Evolutionary conservation across 2,329 filamentous ascomycete genomes (phyloP), one percentile per base, ranked within the genome.

Genomic region (Hypoxylon sp.): DNA sequence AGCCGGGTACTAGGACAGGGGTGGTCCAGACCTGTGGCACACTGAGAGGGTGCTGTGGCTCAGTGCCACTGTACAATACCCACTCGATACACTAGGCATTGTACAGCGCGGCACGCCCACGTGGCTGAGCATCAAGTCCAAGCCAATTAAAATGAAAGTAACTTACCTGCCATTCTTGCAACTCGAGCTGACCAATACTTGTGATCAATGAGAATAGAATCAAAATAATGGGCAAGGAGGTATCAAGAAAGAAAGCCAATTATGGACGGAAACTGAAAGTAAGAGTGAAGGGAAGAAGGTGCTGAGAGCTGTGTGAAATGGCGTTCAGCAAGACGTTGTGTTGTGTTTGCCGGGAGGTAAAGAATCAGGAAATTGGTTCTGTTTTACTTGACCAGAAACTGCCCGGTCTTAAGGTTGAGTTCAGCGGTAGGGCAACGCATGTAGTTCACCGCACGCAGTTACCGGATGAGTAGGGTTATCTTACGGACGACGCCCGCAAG

Each of bases 1-100:
- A n/a, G 32, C 18, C 28, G 45, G 54, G 48, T 30, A 18, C 36
- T 32, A 49, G 48, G 48, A 32, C 59, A 54, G 51, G 59, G 59
- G 28, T 51, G 4, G 20, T 6, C n/a, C 22, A 7, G 28, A 22
- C 36, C 49, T 64, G 61, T 64, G 54, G 54, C 54, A 59, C 48
- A 20, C 26, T 54, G 42, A 42, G 26, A 58, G 26, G 6, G 14
- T 26, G 30, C 45, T 46, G 36, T 62, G 59, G 55, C 55, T 57
- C 32, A 38, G 38, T 36, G 30, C 42, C 38, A 36, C 42, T 56
- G 26, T 40, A 40, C 11, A 11, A 9, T 9, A n/a, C 36, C 36
- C 16, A n/a, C 36, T 16, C 7, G 36, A n/a, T n/a, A n/a, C n/a
- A 26, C 24, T 6, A 26, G 3, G 3, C 24, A 26, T 26, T 26